Percentiles rank a stretch among this genome's conserved stretches.
Conservation (phyloP, 1,139 yeast species). For the Barnettozyma hawaiiensis region DNA sequence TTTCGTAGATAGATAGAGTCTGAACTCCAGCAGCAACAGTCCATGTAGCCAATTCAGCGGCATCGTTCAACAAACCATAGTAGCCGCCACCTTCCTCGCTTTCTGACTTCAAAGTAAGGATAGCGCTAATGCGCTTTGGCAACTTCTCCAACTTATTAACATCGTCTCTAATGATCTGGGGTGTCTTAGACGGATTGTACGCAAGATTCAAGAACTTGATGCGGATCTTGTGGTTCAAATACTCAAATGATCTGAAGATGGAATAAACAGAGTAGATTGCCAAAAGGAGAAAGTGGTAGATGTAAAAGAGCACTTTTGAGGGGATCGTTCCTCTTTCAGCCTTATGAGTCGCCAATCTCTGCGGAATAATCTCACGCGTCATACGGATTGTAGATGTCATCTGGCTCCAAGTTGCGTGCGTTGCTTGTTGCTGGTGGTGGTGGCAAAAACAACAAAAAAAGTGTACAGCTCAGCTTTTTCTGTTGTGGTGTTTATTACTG, state of each 20-base stretch:
- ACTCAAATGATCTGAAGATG: slow-evolving; percentile 47
- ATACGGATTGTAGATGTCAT: slow-evolving; percentile 6
- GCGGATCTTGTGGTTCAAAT: slow-evolving; percentile 46
- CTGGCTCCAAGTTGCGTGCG: background rate
- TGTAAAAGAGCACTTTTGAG: slow-evolving; percentile 10
- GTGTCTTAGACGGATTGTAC: slow-evolving; percentile 78
- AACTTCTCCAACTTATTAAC: slow-evolving; percentile 65
- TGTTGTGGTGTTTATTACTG: background rate
- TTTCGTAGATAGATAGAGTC: slow-evolving; percentile 70
- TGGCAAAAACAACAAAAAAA: background rate
- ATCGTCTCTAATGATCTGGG: slow-evolving; percentile 82
- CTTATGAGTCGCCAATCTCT: background rate
- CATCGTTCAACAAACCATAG: slow-evolving; percentile 72
- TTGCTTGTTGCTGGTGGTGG: background rate
- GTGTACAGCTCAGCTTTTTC: background rate
- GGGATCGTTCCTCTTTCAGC: background rate
- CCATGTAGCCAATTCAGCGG: slow-evolving; percentile 83
- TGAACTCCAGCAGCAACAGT: slow-evolving; percentile 78
- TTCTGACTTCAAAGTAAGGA: slow-evolving; percentile 63
- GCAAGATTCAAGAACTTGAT: slow-evolving; percentile 58
- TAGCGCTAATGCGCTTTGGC: slow-evolving; percentile 71
- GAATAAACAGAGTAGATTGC: slow-evolving; percentile 52
- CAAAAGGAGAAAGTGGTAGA: slow-evolving; percentile 32
- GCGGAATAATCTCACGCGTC: slow-evolving; percentile 6
- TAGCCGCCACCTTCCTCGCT: slow-evolving; percentile 86